Base-by-base conservation (phyloP, 257 asterid genomes). In the Solanum chmielewskii region DNA sequence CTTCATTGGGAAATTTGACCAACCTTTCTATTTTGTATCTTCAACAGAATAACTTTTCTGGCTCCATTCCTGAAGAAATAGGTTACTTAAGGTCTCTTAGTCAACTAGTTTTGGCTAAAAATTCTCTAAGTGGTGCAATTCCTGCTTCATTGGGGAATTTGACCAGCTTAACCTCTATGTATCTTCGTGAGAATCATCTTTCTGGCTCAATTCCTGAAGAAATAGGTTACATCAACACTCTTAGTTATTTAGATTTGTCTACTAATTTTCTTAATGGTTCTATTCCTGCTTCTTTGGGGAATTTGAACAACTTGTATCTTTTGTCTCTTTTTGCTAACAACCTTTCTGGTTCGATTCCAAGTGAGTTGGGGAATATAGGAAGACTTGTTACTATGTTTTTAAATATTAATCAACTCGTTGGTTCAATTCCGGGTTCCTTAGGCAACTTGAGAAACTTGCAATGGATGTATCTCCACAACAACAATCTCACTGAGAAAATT, bases 401-500 rank as follows among this genome's bases (percentile, higher is more conserved):
- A 45, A 5, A 6, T 37, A 44, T 60, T 25, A 75, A 31, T 20
- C 86, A 86, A 56, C 85, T 86, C 21, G 11, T 42, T 86, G 86
- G 37, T 7, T 41, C 16, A 15, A 75, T 41, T 81, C 86, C 29
- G 5, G 47, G 25, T 52, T 88, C 49, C 31, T 86, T 25, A 82
- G 91, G 27, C 56, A 86, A 60, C 23, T 89, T 41, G 59, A 44
- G 33, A 88, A 89, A 69, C 85, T 83, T 69, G 41, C 6, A 69
- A 69, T 7, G 8, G 16, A 3, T 69, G 23, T 69, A 13, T 29
- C 75, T 69, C 41, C 23, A 69, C 1, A 14, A 9, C 11, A 69
- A 89, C 13, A 86, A 87, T 56, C 75, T 87, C 56, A 80, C 86
- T 68, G 84, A 80, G 9, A 21, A 69, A 56, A 83, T 87, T 70